These are phyloP conservation scores for Dioscorea zingiberensis DNA, from an alignment of 106 monocot genomes.

Conservation along the genomic window DNA sequence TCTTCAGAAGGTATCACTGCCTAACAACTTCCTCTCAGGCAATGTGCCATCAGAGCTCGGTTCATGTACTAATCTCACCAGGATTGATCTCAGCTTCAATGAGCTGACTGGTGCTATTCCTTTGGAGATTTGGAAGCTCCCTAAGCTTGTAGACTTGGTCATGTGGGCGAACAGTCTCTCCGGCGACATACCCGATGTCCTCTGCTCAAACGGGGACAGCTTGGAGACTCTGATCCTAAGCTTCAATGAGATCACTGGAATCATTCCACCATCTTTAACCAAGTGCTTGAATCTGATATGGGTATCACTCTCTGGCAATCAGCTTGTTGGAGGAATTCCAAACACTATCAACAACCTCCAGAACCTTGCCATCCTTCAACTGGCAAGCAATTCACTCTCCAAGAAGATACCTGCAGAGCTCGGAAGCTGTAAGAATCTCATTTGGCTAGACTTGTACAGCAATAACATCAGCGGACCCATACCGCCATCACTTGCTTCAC, in stretches of 20 bases:
- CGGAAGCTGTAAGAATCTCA: constrained; percentile 49
- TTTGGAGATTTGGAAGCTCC: constrained; percentile 27
- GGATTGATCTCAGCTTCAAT: constrained; percentile 73
- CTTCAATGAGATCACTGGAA: constrained; percentile 46
- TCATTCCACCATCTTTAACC: constrained; percentile 42
- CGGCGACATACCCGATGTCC: constrained; percentile 43
- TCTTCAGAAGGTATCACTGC: constrained; percentile 33
- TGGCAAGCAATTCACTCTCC: constrained; percentile 47
- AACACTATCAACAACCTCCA: constrained; percentile 27
- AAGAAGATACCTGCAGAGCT: constrained; percentile 42
- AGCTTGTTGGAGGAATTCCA: constrained; percentile 33
- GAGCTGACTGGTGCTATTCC: constrained; percentile 44
- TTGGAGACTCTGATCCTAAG: constrained; percentile 60
- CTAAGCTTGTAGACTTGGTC: constrained; percentile 42
- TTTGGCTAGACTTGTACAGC: constrained; percentile 63
- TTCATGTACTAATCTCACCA: constrained; percentile 24
- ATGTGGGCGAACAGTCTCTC: constrained; percentile 74
- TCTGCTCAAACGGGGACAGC: constrained; percentile 34
- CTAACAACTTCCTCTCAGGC: constrained; percentile 42
- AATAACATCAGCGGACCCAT: constrained; percentile 39
- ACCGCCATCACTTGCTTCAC: constrained; percentile 34
- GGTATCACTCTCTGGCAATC: constrained; percentile 62
- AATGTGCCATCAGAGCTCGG: constrained; percentile 27
- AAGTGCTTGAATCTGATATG: constrained; percentile 50
- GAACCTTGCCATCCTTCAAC: constrained; percentile 56